These are phyloP conservation scores for Populus nigra DNA, from an alignment of 345 rosid genomes.

Conservation along the genomic window DNA sequence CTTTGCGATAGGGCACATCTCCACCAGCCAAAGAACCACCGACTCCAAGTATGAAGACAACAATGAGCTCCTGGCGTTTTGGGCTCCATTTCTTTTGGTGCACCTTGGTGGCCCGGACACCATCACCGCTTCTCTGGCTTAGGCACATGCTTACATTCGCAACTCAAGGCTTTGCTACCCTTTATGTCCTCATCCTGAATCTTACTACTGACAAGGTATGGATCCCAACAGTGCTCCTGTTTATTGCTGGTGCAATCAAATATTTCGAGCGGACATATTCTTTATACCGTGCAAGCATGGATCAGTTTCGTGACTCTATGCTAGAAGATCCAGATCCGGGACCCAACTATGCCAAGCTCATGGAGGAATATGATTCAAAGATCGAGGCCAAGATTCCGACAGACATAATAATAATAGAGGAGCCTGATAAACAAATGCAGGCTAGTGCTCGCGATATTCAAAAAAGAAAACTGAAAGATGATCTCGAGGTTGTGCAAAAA, in stretches of 20 bases:
- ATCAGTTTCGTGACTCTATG: conserved; percentile 55
- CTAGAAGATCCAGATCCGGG: conserved; percentile 57
- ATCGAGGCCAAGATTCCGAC: conserved; percentile 44
- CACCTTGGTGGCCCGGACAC: conserved; percentile 15
- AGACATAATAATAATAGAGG: conserved; percentile 33
- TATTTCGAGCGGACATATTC: conserved; percentile 61
- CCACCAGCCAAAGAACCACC: conserved; percentile 24
- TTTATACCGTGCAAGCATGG: conserved; percentile 53
- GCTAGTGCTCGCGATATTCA: not conserved
- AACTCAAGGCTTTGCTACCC: not conserved
- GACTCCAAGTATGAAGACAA: conserved; percentile 11
- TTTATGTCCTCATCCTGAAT: not conserved
- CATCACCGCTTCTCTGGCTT: conserved; percentile 5
- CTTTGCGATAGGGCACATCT: conserved; percentile 54
- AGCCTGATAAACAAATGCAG: conserved; percentile 40
- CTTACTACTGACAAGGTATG: not conserved
- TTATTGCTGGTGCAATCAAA: conserved; percentile 52
- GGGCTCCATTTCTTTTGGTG: conserved; percentile 27
- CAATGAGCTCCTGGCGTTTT: conserved; percentile 47
- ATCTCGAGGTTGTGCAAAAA: conserved; percentile 32
- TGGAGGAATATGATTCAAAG: conserved; percentile 58
- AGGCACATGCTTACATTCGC: not conserved
- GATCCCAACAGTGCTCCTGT: conserved; percentile 37
- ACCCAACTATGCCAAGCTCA: conserved; percentile 57
- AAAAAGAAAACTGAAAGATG: not conserved